A percentile compares a stretch with the other conserved stretches of the same genome.
phyloP scores from a whole-genome alignment of 352 stramenopile species.

The Phytophthora cactorum region DNA sequence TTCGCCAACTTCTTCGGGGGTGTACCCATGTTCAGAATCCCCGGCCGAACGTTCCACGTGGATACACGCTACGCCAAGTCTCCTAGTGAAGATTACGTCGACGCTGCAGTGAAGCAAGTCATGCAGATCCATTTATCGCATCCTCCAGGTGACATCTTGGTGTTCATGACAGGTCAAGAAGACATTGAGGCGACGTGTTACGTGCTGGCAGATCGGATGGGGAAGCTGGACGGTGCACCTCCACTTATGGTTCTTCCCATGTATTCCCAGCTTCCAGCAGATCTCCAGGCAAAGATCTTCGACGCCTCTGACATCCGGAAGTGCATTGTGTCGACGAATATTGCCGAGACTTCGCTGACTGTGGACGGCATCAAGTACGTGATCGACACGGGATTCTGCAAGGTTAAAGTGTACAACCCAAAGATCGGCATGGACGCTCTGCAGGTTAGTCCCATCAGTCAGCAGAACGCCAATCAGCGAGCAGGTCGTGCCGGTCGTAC shows the following conservation, averaged over 20 bases:
- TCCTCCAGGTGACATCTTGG: slow-evolving; percentile 96
- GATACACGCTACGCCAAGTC: slow-evolving; percentile 93
- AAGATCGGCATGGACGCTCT: slow-evolving; percentile 99
- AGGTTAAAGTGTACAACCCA: slow-evolving; percentile 99
- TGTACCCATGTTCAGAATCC: slow-evolving; percentile 98
- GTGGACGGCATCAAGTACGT: slow-evolving; percentile 99
- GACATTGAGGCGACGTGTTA: slow-evolving; percentile 98
- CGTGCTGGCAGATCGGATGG: slow-evolving; percentile 96
- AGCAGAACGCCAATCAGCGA: slow-evolving; percentile 98
- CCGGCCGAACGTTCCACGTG: slow-evolving; percentile 86
- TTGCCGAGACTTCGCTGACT: slow-evolving; percentile 96
- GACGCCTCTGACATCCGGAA: slow-evolving; percentile 95
- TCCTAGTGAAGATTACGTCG: slow-evolving; percentile 97
- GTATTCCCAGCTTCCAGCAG: slow-evolving; percentile 98
- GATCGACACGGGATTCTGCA: slow-evolving; percentile 98
- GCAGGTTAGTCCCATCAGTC: slow-evolving; percentile 95
- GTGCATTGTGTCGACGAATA: slow-evolving; percentile 98
- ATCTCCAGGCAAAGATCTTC: slow-evolving; percentile 99
- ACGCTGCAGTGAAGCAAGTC: slow-evolving; percentile 97
- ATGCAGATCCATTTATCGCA: slow-evolving; percentile 98
- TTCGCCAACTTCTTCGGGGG: slow-evolving; percentile 98
- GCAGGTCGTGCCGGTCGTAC: slow-evolving; percentile 94
- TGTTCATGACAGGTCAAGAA: slow-evolving; percentile 99
- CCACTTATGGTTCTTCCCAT: slow-evolving; percentile 98
- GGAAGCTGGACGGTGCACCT: slow-evolving; percentile 91